phyloP scores from a whole-genome alignment of 2,329 filamentous ascomycete species.

The Aspergillus versicolor region DNA sequence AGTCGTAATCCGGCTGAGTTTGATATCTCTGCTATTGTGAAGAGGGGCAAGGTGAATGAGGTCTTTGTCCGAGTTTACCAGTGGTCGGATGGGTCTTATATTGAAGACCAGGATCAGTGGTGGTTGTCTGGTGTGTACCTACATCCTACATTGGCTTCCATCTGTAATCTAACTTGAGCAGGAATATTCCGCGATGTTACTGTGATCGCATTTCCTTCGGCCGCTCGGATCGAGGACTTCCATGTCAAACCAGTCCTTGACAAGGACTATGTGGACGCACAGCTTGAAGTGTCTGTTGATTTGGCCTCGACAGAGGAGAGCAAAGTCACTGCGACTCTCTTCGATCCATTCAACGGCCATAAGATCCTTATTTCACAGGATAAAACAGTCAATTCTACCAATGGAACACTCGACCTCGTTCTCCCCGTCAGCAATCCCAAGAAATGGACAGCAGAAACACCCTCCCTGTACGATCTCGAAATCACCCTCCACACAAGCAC shows the following conservation, averaged over 20 bases:
- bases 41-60: conserved; percentile 51
- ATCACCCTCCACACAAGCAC: conserved; percentile 32
- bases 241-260: conserved; percentile 58
- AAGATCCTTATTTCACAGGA: conserved; percentile 1
- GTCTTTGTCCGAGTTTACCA: conserved; percentile 65
- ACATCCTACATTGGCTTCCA: too few relatives aligned
- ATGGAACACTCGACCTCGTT: conserved; percentile 24
- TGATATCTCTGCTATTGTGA: conserved; percentile 59
- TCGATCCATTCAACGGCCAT: conserved; percentile 13
- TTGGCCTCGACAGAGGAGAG: conserved; percentile 32
- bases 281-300: conserved; percentile 51
- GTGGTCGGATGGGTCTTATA: conserved; percentile 67
- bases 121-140: conserved; percentile 53
- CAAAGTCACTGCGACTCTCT: neutral
- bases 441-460: conserved; percentile 70
- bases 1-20: conserved; percentile 69
- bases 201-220: conserved; percentile 57
- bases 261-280: conserved; percentile 50
- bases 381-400: neutral
- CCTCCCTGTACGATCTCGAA: conserved; percentile 53
- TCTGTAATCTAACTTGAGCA: conserved; percentile 57
- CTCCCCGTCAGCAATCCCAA: conserved; percentile 52
- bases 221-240: conserved; percentile 58
- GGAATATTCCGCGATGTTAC: conserved; percentile 67
- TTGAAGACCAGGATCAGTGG: conserved; percentile 70